A percentile compares a stretch with the other conserved stretches of the same genome.
Evolutionary conservation across 768 basidiomycete genomes (phyloP).

Genomic region (Exidia glandulosa): DNA sequence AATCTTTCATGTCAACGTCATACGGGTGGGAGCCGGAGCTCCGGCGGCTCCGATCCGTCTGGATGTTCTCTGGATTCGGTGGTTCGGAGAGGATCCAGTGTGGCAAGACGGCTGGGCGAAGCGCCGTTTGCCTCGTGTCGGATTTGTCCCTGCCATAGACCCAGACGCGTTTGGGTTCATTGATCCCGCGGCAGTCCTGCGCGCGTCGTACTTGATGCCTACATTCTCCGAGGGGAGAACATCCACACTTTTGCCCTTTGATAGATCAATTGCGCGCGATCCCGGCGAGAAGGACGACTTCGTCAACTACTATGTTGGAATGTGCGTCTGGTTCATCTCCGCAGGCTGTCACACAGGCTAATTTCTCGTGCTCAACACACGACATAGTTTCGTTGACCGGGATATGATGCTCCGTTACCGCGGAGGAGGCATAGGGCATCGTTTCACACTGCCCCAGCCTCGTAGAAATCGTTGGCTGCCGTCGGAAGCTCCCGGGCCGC

Average conservation of each 20-base stretch:
- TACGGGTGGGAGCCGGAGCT: not conserved
- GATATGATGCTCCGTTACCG: not conserved
- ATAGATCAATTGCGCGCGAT: not conserved
- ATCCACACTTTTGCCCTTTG: not conserved
- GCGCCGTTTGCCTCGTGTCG: not conserved
- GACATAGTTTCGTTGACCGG: not conserved
- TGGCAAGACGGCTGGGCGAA: not conserved
- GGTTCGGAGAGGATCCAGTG: slow-evolving; percentile 2
- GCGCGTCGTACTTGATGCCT: slow-evolving; percentile 4
- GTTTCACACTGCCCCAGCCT: not conserved
- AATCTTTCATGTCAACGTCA: slow-evolving; percentile 5
- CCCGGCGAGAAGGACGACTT: not conserved
- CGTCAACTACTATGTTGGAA: not conserved
- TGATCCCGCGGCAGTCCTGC: slow-evolving; percentile 3
- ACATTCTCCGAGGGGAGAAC: slow-evolving; percentile 1
- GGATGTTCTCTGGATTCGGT: slow-evolving; percentile 4
- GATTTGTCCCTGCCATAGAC: slow-evolving; percentile 1
- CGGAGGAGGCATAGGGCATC: not conserved
- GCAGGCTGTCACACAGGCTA: not conserved
- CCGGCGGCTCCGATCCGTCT: not conserved
- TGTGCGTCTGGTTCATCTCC: not conserved
- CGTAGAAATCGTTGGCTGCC: not conserved
- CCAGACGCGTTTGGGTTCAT: slow-evolving; percentile 4
- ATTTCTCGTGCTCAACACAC: no score
- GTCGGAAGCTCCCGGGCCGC: not conserved